These are phyloP conservation scores for Mucor mucedo DNA, from an alignment of 371 early-diverging fungal genomes.

Conservation along the genomic window DNA sequence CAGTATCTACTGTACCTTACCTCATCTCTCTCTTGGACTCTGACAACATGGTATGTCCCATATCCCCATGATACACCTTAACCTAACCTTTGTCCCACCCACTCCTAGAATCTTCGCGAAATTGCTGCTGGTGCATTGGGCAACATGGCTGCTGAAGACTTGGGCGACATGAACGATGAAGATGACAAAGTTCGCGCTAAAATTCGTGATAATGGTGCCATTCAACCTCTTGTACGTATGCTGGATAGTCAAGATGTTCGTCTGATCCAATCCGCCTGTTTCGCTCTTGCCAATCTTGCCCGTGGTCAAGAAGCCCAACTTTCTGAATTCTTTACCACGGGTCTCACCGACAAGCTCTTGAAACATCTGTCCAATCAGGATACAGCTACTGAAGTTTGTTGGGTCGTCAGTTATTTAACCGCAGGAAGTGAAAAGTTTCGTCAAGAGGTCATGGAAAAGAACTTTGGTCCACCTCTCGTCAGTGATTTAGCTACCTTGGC, in stretches of 20 bases:
- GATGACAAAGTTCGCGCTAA: slow-evolving; percentile 61
- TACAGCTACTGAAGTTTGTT: slow-evolving; percentile 70
- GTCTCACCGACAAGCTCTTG: slow-evolving; percentile 19
- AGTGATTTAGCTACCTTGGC: slow-evolving; percentile 19
- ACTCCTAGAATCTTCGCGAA: slow-evolving; percentile 35
- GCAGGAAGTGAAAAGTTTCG: slow-evolving; percentile 62
- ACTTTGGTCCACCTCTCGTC: slow-evolving; percentile 47
- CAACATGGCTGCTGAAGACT: slow-evolving; percentile 78
- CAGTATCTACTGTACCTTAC: slow-evolving; percentile 61
- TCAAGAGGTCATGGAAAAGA: slow-evolving; percentile 51
- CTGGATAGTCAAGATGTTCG: slow-evolving; percentile 44
- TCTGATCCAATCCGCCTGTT: slow-evolving; percentile 74
- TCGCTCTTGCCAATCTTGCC: slow-evolving; percentile 78
- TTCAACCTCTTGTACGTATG: slow-evolving; percentile 61
- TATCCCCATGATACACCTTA: background rate
- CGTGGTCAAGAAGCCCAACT: slow-evolving; percentile 61
- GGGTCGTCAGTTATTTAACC: slow-evolving; percentile 75
- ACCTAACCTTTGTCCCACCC: too few relatives aligned
- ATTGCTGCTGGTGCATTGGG: slow-evolving; percentile 60
- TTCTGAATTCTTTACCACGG: slow-evolving; percentile 17
- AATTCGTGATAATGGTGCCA: slow-evolving; percentile 64
- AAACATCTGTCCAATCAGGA: slow-evolving; percentile 31
- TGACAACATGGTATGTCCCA: slow-evolving; percentile 47
- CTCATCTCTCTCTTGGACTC: slow-evolving; percentile 61
- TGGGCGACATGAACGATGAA: slow-evolving; percentile 76